Evolutionary conservation across 805 yeast species (phyloP), one percentile per base, ranked within the genome.

Genomic region (Hanseniaspora jakobsenii): DNA sequence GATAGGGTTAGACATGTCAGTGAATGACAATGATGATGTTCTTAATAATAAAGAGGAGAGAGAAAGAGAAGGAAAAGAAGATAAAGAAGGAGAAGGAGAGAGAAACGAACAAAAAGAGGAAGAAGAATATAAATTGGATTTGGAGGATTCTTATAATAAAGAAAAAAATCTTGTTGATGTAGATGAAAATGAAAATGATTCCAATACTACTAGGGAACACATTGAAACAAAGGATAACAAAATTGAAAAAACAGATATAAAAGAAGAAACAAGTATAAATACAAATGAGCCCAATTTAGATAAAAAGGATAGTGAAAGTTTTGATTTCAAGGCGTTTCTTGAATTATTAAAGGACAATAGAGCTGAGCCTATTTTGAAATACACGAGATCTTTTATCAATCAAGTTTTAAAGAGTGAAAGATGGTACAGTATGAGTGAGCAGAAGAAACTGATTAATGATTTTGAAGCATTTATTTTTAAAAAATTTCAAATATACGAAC

Each of bases 351-450:
- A 80, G 48, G 70, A 73, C 42, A 79, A 77, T 50, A 69, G 71
- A 44, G 95, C 97, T 4, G 94, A 84, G 47, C 96, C 97, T 0
- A 72, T 86, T 29, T 86, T 87, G 5, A 72, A 84, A 47, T 91
- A 89, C 56, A 73, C 87, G 32, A 77, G 80, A 53, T 84, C 95
- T 2, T 93, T 91, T 54, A 63, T 93, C 36, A 72, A 69, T 35
- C 89, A 85, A 47, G 91, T 89, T 52, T 50, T 51, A 3, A 54
- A 57, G 41, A 66, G 72, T 38, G 73, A 77, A 49, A 75, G 72
- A 40, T 66, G 71, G 2, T 84, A 94, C 80, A 70, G 81, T 0
- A 72, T 78, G 1, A 67, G 71, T 5, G 97, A 91, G 59, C 93
- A 89, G 61, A 70, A 70, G 16, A 84, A 83, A 57, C 69, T 87